These are phyloP conservation scores for Globisporangium spiculum DNA, from an alignment of 352 stramenopile species.

Conservation along the genomic window DNA sequence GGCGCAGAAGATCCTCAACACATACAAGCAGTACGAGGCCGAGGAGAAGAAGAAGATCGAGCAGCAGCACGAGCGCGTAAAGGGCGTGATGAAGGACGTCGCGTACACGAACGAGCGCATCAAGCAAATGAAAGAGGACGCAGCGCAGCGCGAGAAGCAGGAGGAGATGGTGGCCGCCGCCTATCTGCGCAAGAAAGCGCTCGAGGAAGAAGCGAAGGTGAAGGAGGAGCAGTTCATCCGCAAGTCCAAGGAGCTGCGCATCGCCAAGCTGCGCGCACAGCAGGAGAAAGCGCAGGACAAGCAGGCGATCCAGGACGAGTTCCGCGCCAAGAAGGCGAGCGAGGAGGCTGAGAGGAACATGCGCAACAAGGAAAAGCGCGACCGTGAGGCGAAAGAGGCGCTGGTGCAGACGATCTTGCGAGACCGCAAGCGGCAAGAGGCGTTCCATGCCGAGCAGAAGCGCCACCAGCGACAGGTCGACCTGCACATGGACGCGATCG, in stretches of 20 bases:
- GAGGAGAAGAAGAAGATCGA: slow-evolving; percentile 65
- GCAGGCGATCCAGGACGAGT: slow-evolving; percentile 56
- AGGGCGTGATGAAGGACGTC: slow-evolving; percentile 45
- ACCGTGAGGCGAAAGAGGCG: slow-evolving; percentile 37
- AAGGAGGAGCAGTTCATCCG: slow-evolving; percentile 61
- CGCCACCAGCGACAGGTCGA: slow-evolving; percentile 35
- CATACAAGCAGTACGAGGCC: slow-evolving; percentile 78
- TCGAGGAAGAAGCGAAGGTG: slow-evolving; percentile 62
- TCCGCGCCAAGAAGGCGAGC: slow-evolving; percentile 72
- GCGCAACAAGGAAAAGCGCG: slow-evolving; percentile 46
- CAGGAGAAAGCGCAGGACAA: slow-evolving; percentile 85
- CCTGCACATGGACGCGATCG: slow-evolving; percentile 40
- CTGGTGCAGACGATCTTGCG: slow-evolving; percentile 48
- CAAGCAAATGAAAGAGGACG: slow-evolving; percentile 60
- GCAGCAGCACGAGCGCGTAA: slow-evolving; percentile 42
- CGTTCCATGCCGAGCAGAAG: slow-evolving; percentile 45
- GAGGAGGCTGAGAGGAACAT: slow-evolving; percentile 61
- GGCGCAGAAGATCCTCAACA: slow-evolving; percentile 72
- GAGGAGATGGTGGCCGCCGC: slow-evolving; percentile 59
- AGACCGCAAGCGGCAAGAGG: slow-evolving; percentile 58
- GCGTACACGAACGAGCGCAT: slow-evolving; percentile 67
- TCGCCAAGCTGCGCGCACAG: slow-evolving; percentile 71
- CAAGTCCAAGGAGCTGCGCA: slow-evolving; percentile 68
- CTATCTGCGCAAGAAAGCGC: slow-evolving; percentile 71
- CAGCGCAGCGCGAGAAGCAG: slow-evolving; percentile 43